These are phyloP conservation scores for Rhodotorula sp. DNA, from an alignment of 1,284 basidiomycete species.

Conservation along the genomic window DNA sequence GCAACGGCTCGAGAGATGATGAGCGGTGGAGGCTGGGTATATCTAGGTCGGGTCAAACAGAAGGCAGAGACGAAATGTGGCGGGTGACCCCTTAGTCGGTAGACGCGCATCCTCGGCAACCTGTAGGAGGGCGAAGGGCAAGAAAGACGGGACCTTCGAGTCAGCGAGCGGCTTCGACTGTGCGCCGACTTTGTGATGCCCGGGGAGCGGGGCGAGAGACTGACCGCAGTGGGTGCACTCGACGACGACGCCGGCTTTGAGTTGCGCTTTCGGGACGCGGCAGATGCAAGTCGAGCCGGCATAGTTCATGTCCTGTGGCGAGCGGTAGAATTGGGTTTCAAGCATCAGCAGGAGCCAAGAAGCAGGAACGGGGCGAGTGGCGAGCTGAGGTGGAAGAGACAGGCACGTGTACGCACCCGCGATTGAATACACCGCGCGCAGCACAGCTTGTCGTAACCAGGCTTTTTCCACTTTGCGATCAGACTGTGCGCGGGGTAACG, in stretches of 20 bases:
- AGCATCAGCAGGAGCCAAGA: no score
- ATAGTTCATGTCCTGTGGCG: slow-evolving; percentile 90
- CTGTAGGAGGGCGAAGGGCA: slow-evolving; percentile 3
- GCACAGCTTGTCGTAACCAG: slow-evolving; percentile 97
- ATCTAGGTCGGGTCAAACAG: background rate
- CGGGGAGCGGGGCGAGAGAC: background rate
- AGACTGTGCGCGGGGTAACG: slow-evolving; percentile 58
- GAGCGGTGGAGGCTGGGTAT: background rate
- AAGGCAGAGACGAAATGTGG: background rate
- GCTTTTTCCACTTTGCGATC: slow-evolving; percentile 99
- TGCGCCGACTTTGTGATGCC: no score
- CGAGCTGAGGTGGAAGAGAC: background rate
- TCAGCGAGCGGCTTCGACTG: no score
- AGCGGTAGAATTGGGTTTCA: no score
- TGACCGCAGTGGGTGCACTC: slow-evolving; percentile 45
- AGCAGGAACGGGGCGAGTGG: background rate
- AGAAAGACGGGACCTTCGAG: no score
- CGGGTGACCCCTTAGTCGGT: slow-evolving; percentile 31
- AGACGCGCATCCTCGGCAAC: slow-evolving; percentile 45
- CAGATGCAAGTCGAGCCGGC: slow-evolving; percentile 99
- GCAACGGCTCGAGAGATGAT: background rate
- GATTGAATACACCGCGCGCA: slow-evolving; percentile 97
- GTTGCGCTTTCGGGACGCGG: slow-evolving; percentile 89
- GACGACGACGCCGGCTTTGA: slow-evolving; percentile 88
- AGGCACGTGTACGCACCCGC: slow-evolving; percentile 57